Evolutionary conservation across 768 basidiomycete species (phyloP).

Genomic region (Lentinula boryana): DNA sequence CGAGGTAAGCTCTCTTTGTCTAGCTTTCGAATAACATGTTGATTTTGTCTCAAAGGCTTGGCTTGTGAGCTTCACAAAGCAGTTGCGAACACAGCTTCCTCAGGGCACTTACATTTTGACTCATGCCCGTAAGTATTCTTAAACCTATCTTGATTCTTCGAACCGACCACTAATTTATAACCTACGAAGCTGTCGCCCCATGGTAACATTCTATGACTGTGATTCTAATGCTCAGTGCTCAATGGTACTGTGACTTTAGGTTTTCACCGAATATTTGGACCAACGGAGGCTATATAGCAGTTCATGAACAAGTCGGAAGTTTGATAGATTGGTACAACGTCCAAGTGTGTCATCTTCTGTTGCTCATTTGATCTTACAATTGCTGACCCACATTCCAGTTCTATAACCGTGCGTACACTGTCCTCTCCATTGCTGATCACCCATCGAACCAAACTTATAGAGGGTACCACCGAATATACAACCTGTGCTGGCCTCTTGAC

Average conservation of each 20-base stretch:
- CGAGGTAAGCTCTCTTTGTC: slow-evolving; percentile 26
- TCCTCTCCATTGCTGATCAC: neutral
- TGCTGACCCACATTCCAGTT: slow-evolving; percentile 20
- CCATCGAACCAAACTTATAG: slow-evolving; percentile 23
- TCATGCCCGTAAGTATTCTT: slow-evolving; percentile 42
- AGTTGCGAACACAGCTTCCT: slow-evolving; percentile 43
- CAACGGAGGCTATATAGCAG: slow-evolving; percentile 47
- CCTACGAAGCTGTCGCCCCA: slow-evolving; percentile 39
- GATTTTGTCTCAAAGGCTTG: slow-evolving; percentile 27
- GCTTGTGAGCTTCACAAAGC: slow-evolving; percentile 48
- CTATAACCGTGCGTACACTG: slow-evolving; percentile 34
- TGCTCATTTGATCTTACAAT: neutral
- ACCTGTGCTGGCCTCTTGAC: slow-evolving; percentile 56
- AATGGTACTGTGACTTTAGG: slow-evolving; percentile 18
- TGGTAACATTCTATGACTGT: slow-evolving; percentile 20
- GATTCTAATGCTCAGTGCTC: neutral
- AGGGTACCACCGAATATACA: slow-evolving; percentile 59
- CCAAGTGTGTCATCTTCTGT: slow-evolving; percentile 34
- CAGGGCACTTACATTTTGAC: slow-evolving; percentile 44
- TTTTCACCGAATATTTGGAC: slow-evolving; percentile 35
- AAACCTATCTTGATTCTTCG: neutral
- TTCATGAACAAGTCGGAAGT: slow-evolving; percentile 46
- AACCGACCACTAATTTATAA: neutral
- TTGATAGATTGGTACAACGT: slow-evolving; percentile 63
- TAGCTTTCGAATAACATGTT: neutral